Base-by-base conservation (phyloP, 805 yeast genomes). In the Saccharomycopsis olivae region DNA sequence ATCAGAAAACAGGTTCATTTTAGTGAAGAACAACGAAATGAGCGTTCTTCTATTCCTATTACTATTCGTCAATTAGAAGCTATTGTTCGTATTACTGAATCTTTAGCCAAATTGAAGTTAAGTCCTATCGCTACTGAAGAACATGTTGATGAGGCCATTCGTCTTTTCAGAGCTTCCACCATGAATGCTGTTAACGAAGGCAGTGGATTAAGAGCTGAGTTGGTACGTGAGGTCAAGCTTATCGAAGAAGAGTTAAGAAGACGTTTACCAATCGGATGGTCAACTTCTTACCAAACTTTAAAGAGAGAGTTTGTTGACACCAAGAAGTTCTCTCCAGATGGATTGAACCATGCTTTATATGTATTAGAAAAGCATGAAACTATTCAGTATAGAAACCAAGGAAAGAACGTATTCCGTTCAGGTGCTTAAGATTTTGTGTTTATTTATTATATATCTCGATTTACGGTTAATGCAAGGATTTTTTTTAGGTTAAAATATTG, bases 1-100 rank as follows among this genome's bases (percentile, higher is more conserved):
- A 87, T 92, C 51, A 71, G 98, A 56, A 79, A 81, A 52, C 78
- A 78, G 46, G 78, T 92, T 40, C 87, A 84, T 49, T 70, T 75
- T 43, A 80, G 75, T 51, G 99, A 92, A 64, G 65, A 76, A 14
- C 78, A 77, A 47, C 76, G 87, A 47, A 78, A 86, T 47, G 95
- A 82, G 55, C 71, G 96, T 52, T 87, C 96, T 1, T 81, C 96
- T 1, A 92, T 92, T 53, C 99, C 99, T 23, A 89, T 92, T 54
- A 92, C 99, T 0, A 77, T 92, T 33, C 87, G 99, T 69, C 99
- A 92, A 65, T 69, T 92, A 47, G 99, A 92, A 62, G 98, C 99
- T 29, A 85, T 92, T 51, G 76, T 92, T 36, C 88, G 99, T 65
- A 92, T 92, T 40, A 75, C 96, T 2, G 99, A 92, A 62, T 74